phyloP scores from a whole-genome alignment of 176 grass and related monocot genomes.

The Alopecurus myosuroides region DNA sequence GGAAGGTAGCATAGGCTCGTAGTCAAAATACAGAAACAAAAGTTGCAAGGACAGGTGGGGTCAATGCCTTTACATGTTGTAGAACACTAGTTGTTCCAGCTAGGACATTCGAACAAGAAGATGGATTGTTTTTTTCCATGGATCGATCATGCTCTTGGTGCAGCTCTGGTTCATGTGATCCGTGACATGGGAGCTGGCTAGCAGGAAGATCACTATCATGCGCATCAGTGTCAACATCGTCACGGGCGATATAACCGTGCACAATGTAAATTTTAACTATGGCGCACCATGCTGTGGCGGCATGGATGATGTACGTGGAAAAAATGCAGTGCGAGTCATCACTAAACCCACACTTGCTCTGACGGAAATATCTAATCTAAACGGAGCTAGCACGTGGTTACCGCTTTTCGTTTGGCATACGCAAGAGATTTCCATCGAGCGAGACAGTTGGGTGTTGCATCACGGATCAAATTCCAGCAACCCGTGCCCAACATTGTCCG shows the following conservation, averaged over 20 bases:
- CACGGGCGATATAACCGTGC: background rate
- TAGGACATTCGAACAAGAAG: background rate
- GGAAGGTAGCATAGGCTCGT: no score
- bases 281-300: no score
- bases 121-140: background rate
- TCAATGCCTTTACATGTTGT: no score
- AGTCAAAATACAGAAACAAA: no score
- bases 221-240: background rate
- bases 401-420: no score
- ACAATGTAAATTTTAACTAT: no score
- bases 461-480: background rate
- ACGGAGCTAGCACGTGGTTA: background rate
- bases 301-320: no score
- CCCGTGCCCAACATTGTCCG: background rate
- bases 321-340: conserved; percentile 20
- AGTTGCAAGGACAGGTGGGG: no score
- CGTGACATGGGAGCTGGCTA: no score
- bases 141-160: no score
- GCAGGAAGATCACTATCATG: background rate
- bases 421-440: background rate
- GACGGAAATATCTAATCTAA: background rate
- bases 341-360: background rate
- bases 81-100: background rate
- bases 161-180: no score
- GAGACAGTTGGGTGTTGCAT: background rate